These are phyloP conservation scores for Russula virescens DNA, from an alignment of 768 basidiomycete species.

Conservation along the genomic window DNA sequence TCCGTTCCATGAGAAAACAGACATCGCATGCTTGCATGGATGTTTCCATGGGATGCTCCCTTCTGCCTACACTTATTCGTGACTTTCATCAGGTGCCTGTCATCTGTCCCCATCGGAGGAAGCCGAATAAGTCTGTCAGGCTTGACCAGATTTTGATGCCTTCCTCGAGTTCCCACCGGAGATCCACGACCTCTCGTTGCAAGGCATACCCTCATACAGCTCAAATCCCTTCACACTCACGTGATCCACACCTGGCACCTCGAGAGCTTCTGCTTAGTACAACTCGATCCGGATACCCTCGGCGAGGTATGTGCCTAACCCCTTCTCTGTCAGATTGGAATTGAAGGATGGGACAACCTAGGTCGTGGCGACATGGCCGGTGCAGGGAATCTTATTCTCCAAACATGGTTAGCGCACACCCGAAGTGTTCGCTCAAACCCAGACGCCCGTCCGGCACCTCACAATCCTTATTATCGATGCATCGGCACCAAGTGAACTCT, in stretches of 20 bases:
- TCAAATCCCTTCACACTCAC: constrained; percentile 31
- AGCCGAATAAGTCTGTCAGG: background rate
- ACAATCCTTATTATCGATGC: constrained; percentile 57
- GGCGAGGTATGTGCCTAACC: constrained; percentile 16
- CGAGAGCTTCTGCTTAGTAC: constrained; percentile 46
- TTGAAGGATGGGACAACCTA: constrained; percentile 19
- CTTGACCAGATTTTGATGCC: constrained; percentile 37
- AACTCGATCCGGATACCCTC: constrained; percentile 44
- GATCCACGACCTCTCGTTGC: constrained; percentile 49
- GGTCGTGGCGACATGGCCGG: constrained; percentile 43
- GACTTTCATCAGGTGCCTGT: constrained; percentile 47
- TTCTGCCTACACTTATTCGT: constrained; percentile 45
- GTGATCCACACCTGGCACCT: constrained; percentile 40
- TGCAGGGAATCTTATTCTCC: constrained; percentile 45
- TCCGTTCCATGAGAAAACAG: constrained; percentile 9
- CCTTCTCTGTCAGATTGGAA: background rate
- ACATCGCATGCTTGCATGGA: constrained; percentile 36
- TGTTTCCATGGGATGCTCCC: constrained; percentile 38
- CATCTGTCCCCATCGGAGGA: background rate
- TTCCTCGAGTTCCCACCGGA: constrained; percentile 48
- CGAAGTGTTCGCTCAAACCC: constrained; percentile 38
- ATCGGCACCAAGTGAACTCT: constrained; percentile 34
- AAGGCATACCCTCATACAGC: constrained; percentile 42
- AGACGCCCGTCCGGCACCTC: constrained; percentile 40
- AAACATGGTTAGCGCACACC: constrained; percentile 38